These are phyloP conservation scores for Macadamia tetraphylla DNA, from an alignment of 164 flowering plant genomes.

Conservation along the genomic window DNA sequence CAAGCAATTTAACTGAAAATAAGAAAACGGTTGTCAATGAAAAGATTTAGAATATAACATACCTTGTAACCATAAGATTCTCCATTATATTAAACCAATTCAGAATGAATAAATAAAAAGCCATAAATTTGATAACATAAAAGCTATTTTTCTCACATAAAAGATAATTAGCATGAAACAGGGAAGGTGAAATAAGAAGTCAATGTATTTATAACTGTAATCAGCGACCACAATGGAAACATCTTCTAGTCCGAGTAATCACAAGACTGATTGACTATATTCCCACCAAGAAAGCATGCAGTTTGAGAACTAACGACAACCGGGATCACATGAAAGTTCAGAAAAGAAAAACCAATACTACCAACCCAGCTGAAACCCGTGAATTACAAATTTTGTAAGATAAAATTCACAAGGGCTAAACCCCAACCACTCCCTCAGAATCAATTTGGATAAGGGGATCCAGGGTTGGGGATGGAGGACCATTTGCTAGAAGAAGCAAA, in stretches of 20 bases:
- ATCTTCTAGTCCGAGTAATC: neutral
- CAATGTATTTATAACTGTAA: no score
- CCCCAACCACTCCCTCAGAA: conserved; percentile 1
- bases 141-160: neutral
- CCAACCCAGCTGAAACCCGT: conserved; percentile 29
- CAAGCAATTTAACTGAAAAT: conserved; percentile 80
- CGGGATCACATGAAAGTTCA: conserved; percentile 50
- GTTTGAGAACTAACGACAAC: conserved; percentile 6
- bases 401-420: conserved; percentile 6
- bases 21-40: neutral
- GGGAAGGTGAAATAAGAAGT: neutral
- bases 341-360: conserved; percentile 14
- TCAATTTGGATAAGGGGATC: neutral
- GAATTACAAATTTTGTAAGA: conserved; percentile 11
- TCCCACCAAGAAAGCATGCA: conserved; percentile 1
- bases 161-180: neutral
- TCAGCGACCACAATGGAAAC: no score
- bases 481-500: conserved; percentile 1
- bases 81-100: neutral
- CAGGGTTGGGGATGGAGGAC: neutral
- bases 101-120: neutral
- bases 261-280: neutral
- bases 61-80: neutral
- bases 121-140: neutral
- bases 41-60: neutral